phyloP scores from a whole-genome alignment of 257 asterid species.

The Jacaranda copaia region DNA sequence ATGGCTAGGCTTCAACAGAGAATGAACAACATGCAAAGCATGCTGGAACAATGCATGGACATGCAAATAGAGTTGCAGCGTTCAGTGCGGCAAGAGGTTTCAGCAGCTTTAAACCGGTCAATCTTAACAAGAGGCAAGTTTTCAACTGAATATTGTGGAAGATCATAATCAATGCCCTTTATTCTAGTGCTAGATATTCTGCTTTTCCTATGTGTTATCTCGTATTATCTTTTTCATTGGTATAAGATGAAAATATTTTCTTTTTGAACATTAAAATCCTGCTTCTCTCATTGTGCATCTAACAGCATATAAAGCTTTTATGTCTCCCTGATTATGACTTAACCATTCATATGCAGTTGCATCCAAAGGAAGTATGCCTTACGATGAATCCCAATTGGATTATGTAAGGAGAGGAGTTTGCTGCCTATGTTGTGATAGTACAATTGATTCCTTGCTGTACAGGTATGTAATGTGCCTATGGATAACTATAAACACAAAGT shows the following conservation, averaged over 20 bases:
- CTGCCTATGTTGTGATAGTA: constrained; percentile 68
- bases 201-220: neutral
- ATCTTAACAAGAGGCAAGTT: constrained; percentile 42
- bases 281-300: neutral
- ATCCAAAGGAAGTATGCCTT: constrained; percentile 35
- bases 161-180: neutral
- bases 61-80: constrained; percentile 94
- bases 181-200: neutral
- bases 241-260: neutral
- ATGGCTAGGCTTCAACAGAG: constrained; percentile 84
- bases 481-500: neutral
- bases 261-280: neutral
- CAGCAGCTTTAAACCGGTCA: constrained; percentile 83
- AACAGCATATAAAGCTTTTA: neutral
- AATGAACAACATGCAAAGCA: constrained; percentile 80
- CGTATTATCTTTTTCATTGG: neutral
- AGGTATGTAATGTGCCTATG: constrained; percentile 52
- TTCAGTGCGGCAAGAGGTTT: constrained; percentile 83
- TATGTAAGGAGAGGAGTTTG: constrained; percentile 81
- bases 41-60: constrained; percentile 94
- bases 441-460: constrained; percentile 79
- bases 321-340: constrained; percentile 13
- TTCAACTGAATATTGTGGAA: neutral
- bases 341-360: constrained; percentile 45
- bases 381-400: constrained; percentile 70